Conservation (phyloP, 169 alveolate species). For the Plasmodium reichenowi region DNA sequence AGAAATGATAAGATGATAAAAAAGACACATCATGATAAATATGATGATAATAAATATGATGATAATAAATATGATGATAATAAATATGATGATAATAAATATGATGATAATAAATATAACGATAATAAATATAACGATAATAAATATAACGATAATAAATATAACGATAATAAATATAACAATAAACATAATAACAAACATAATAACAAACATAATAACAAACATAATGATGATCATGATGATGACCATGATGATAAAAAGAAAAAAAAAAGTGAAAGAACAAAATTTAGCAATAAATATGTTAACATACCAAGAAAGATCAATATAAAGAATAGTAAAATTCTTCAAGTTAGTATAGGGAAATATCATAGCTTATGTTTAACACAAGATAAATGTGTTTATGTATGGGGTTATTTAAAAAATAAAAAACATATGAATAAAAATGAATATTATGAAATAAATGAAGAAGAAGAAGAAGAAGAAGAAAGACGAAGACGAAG, state of each 20-base stretch:
- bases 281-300: conserved; percentile 11
- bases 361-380: conserved; percentile 66
- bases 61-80: too few species aligned
- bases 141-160: neutral
- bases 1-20: too few species aligned
- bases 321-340: conserved; percentile 34
- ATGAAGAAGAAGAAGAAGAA: neutral
- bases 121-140: too few species aligned
- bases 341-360: conserved; percentile 54
- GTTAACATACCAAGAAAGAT: conserved; percentile 63
- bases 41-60: too few species aligned
- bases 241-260: neutral
- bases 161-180: too few species aligned
- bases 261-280: neutral
- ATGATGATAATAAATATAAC: neutral
- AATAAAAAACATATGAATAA: neutral
- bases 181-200: too few species aligned
- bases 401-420: conserved; percentile 70
- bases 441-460: neutral
- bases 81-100: neutral
- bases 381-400: conserved; percentile 55
- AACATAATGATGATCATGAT: too few species aligned
- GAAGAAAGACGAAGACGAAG: neutral
- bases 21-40: too few species aligned
- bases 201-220: too few species aligned